Evolutionary conservation across 805 yeast genomes (phyloP), one percentile per base, ranked within the genome.

Genomic region (Maudiozyma pseudohumilis): DNA sequence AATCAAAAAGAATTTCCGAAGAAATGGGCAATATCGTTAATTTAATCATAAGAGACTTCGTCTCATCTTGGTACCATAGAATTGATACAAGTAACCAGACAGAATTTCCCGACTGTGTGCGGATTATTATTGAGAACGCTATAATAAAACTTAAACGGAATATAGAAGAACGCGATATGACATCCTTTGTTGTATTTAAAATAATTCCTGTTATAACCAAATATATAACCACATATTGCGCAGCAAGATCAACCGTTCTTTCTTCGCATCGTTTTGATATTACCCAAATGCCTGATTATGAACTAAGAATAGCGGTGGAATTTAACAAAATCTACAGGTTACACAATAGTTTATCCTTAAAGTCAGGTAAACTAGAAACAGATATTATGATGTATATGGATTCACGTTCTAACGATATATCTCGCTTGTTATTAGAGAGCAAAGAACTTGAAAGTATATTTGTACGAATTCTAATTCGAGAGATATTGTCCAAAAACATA

Each of bases 201-300:
- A 25, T 83, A 0, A 39, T 83, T 6, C 95, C 96, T 0, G 47
- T 79, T 1, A 6, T 85, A 1, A 77, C 83, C 1, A 71, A 68
- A 10, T 95, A 87, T 53, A 69, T 80, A 41, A 60, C 64, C 6
- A 61, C 63, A 6, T 83, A 69, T 49, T 60, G 70, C 2, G 45
- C 45, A 0, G 71, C 77, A 0, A 67, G 59, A 35, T 61, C 62
- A 13, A 36, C 47, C 0, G 56, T 59, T 2, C 23, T 49, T 7
- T 18, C 21, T 49, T 53, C 6, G 55, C 50, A 16, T 44, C 27
- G 46, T 52, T 19, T 50, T 49, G 22, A 42, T 56, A 29, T 56
- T 60, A 13, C 61, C 61, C 16, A 49, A 65, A 1, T 16, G 24
- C 17, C 41, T 51, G 70, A 69, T 25, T 44, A 63, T 3, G 68